phyloP scores from a whole-genome alignment of 2,329 filamentous ascomycete species.

The Cryphonectria nitschkei region DNA sequence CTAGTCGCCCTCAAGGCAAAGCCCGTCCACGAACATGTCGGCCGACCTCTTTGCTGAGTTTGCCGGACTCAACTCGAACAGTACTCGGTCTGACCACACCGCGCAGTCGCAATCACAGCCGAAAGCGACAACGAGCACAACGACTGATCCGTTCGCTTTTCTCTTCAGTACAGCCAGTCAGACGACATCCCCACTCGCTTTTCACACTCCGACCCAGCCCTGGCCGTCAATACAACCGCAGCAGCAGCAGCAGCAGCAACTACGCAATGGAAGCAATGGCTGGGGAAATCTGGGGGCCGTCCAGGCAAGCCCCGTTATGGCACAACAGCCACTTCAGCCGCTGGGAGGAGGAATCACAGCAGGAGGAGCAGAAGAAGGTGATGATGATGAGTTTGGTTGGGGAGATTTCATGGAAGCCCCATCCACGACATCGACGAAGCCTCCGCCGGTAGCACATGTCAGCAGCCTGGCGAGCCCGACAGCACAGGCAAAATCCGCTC shows the following conservation, averaged over 20 bases:
- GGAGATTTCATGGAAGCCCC: slow-evolving; percentile 68
- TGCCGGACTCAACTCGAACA: slow-evolving; percentile 50
- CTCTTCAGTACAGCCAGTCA: slow-evolving; percentile 31
- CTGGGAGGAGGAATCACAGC: background rate
- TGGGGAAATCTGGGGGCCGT: slow-evolving; percentile 34
- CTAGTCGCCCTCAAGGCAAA: slow-evolving; percentile 4
- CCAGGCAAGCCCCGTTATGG: background rate
- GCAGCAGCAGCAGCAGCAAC: slow-evolving; percentile 12
- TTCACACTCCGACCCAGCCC: slow-evolving; percentile 29
- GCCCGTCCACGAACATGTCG: slow-evolving; percentile 53
- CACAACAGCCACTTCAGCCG: slow-evolving; percentile 15
- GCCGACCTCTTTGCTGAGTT: slow-evolving; percentile 69
- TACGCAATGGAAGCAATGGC: slow-evolving; percentile 25
- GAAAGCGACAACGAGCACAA: slow-evolving; percentile 25
- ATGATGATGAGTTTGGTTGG: slow-evolving; percentile 68
- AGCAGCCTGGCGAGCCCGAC: slow-evolving; percentile 9
- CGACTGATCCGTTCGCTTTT: slow-evolving; percentile 40
- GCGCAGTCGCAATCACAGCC: slow-evolving; percentile 29
- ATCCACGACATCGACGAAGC: slow-evolving; percentile 32
- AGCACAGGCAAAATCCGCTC: slow-evolving; percentile 17
- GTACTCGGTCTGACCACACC: slow-evolving; percentile 32
- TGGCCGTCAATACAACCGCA: slow-evolving; percentile 34
- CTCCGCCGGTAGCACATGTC: slow-evolving; percentile 19
- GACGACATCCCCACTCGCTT: slow-evolving; percentile 23
- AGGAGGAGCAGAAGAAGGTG: slow-evolving; percentile 45